phyloP scores from a whole-genome alignment of 2,329 filamentous ascomycete genomes.

The Colletotrichum paranaense region DNA sequence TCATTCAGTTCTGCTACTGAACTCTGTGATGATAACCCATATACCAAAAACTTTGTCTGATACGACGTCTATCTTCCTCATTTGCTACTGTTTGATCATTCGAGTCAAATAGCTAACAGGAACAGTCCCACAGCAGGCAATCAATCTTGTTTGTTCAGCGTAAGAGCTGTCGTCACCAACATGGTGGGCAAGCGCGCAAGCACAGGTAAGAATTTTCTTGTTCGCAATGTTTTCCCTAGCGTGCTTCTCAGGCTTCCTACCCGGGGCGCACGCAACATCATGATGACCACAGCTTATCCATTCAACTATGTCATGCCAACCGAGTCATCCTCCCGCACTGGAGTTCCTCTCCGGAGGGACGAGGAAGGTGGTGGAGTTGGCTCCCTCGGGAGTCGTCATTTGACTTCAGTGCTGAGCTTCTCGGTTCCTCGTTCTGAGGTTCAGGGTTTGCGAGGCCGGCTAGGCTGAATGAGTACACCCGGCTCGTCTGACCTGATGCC shows the following conservation, averaged over 20 bases:
- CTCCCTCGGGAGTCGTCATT: constrained; percentile 60
- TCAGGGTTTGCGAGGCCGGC: constrained; percentile 62
- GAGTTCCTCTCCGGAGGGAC: constrained; percentile 60
- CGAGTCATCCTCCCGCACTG: constrained; percentile 81
- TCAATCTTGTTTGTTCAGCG: neutral
- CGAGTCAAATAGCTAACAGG: neutral
- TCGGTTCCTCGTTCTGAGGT: constrained; percentile 51
- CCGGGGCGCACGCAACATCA: constrained; percentile 35
- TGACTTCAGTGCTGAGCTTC: constrained; percentile 65
- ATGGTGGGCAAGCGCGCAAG: too few relatives aligned
- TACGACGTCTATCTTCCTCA: constrained; percentile 33
- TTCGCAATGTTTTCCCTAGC: constrained; percentile 20
- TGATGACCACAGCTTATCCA: constrained; percentile 80
- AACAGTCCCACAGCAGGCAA: neutral
- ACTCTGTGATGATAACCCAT: constrained; percentile 72
- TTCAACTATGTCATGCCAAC: constrained; percentile 76
- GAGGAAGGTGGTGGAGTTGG: constrained; percentile 84
- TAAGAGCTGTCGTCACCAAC: neutral
- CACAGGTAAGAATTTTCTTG: neutral
- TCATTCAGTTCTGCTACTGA: constrained; percentile 84
- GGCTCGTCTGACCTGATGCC: constrained; percentile 68
- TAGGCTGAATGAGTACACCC: constrained; percentile 73
- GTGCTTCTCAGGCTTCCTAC: neutral
- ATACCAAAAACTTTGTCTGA: constrained; percentile 75
- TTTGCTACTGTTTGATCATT: neutral